Conservation (phyloP, 768 basidiomycete genomes). For the Pholiota molesta region DNA sequence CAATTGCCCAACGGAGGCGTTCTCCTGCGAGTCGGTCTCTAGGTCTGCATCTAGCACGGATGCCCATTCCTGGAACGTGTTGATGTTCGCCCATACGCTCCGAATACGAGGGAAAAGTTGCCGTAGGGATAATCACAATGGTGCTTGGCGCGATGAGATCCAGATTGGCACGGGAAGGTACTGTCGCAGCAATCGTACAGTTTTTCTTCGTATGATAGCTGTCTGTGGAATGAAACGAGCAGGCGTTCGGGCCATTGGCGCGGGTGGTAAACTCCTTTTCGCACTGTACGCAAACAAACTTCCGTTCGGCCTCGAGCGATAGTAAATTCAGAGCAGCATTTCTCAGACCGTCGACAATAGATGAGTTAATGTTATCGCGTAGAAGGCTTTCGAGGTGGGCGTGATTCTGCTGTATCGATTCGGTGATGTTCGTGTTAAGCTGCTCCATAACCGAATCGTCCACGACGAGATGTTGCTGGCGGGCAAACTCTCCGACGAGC, state of each 20-base stretch:
- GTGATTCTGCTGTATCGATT: slow-evolving; percentile 34
- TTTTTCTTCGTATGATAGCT: slow-evolving; percentile 30
- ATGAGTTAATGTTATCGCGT: slow-evolving; percentile 34
- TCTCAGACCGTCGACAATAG: slow-evolving; percentile 38
- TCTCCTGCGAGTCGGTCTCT: slow-evolving; percentile 31
- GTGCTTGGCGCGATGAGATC: slow-evolving; percentile 36
- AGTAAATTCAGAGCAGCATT: slow-evolving; percentile 34
- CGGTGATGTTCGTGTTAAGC: slow-evolving; percentile 35
- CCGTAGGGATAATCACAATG: slow-evolving; percentile 46
- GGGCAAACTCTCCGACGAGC: slow-evolving; percentile 39
- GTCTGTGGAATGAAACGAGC: slow-evolving; percentile 38
- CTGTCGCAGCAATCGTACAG: slow-evolving; percentile 38
- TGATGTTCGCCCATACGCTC: slow-evolving; percentile 31
- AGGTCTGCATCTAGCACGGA: slow-evolving; percentile 37
- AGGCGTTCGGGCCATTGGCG: slow-evolving; percentile 40
- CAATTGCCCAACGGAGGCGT: slow-evolving; percentile 32
- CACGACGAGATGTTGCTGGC: slow-evolving; percentile 35
- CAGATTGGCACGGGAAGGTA: slow-evolving; percentile 35
- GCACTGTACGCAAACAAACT: slow-evolving; percentile 41
- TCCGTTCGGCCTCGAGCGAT: slow-evolving; percentile 37
- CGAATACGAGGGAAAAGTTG: slow-evolving; percentile 35
- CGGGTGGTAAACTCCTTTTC: slow-evolving; percentile 35
- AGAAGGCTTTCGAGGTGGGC: slow-evolving; percentile 32
- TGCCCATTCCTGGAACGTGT: slow-evolving; percentile 37
- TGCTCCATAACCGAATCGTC: slow-evolving; percentile 44